A percentile compares a stretch with the other conserved stretches of the same genome.
These are phyloP conservation scores for Globisporangium abappressorium DNA, from an alignment of 352 stramenopile genomes.

Conservation along the genomic window DNA sequence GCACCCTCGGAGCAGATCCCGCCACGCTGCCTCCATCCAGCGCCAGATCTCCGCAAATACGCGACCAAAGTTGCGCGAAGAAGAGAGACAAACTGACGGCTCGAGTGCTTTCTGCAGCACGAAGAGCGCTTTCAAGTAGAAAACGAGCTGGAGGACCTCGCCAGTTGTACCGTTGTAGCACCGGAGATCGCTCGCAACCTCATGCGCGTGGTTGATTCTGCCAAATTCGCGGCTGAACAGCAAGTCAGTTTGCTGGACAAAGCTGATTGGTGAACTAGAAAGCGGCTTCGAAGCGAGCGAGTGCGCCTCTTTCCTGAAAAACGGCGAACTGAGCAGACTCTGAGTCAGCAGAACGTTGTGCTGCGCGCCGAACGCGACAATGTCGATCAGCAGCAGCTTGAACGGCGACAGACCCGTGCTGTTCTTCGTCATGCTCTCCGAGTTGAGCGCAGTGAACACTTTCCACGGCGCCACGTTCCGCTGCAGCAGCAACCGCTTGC, in stretches of 20 bases:
- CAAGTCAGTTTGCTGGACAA: slow-evolving; percentile 25
- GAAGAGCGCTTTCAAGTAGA: slow-evolving; percentile 28
- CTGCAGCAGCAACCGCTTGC: slow-evolving; percentile 1
- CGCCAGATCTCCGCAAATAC: slow-evolving; percentile 25
- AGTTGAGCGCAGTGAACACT: slow-evolving; percentile 4
- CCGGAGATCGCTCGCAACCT: slow-evolving; percentile 32
- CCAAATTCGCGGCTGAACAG: slow-evolving; percentile 27
- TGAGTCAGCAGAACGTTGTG: slow-evolving; percentile 24
- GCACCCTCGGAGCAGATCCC: slow-evolving; percentile 3
- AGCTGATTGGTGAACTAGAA: neutral
- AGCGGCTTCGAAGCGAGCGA: slow-evolving; percentile 4
- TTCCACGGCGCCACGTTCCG: slow-evolving; percentile 1
- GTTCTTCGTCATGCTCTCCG: neutral
- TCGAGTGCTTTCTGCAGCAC: slow-evolving; percentile 15
- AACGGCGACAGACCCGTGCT: slow-evolving; percentile 29
- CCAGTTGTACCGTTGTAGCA: slow-evolving; percentile 34
- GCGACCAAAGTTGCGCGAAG: slow-evolving; percentile 10
- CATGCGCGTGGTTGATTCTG: slow-evolving; percentile 28
- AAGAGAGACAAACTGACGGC: neutral
- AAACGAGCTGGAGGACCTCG: slow-evolving; percentile 31
- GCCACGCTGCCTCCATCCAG: slow-evolving; percentile 26
- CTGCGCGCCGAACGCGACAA: slow-evolving; percentile 19
- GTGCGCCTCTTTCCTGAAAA: slow-evolving; percentile 21
- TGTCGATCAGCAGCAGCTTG: slow-evolving; percentile 28
- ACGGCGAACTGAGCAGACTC: slow-evolving; percentile 21